Evolutionary conservation across 306 rosid species (phyloP), one percentile per base, ranked within the genome.

Genomic region (Hippophae rhamnoides): DNA sequence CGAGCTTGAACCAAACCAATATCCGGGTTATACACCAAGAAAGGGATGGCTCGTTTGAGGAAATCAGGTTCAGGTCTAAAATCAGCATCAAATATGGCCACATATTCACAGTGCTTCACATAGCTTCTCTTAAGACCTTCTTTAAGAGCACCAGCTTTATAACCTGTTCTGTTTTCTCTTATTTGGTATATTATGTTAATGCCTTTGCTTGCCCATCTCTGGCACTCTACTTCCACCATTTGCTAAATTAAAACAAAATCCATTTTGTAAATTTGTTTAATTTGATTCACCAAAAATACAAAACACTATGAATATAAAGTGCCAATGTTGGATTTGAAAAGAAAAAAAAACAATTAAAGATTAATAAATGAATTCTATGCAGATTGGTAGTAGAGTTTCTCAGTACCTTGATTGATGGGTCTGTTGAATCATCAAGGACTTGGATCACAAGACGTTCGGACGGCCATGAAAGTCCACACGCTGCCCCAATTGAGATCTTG

Each of bases 391-490:
- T 27, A 27, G 38, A 27, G 38, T 27, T 27, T 27, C 4, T 27
- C 4, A 27, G 38, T 78, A 92, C 99, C 95, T 93, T 93, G 52
- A 93, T 57, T 11, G 73, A 65, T 13, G 94, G 90, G 79, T 93
- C 99, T 40, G 99, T 93, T 43, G 97, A 88, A 74, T 93, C 99
- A 45, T 93, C 99, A 0, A 93, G 90, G 31, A 93, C 97, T 81
- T 93, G 99, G 72, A 93, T 93, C 75, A 93, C 99, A 13, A 93
- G 94, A 41, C 99, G 95, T 51, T 93, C 97, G 3, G 97, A 47
- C 41, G 99, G 97, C 99, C 99, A 93, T 52, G 97, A 93, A 58
- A 93, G 97, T 0, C 83, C 86, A 44, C 99, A 93, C 59, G 99
- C 97, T 23, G 99, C 99, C 56, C 99, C 99, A 72, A 93, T 93